These are phyloP conservation scores for Spathaspora sp. DNA, from an alignment of 1,139 yeast genomes.

Conservation along the genomic window DNA sequence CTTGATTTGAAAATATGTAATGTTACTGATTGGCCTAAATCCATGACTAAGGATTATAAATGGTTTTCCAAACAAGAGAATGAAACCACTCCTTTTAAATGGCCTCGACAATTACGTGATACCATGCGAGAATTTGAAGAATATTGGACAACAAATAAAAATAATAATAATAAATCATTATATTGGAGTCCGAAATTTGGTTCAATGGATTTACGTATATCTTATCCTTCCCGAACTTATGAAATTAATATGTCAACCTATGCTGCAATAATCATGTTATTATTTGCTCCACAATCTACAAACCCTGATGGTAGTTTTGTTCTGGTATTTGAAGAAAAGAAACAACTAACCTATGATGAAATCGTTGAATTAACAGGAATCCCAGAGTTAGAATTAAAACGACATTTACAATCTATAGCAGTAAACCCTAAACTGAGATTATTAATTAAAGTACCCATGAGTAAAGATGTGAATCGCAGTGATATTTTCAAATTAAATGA, in stretches of 20 bases:
- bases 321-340: slow-evolving; percentile 44
- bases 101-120: slow-evolving; percentile 41
- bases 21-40: slow-evolving; percentile 50
- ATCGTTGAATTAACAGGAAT: slow-evolving; percentile 68
- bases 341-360: slow-evolving; percentile 51
- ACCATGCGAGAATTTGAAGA: slow-evolving; percentile 43
- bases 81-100: slow-evolving; percentile 46
- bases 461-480: slow-evolving; percentile 61
- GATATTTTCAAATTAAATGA: slow-evolving; percentile 73
- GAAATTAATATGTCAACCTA: slow-evolving; percentile 80
- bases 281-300: slow-evolving; percentile 61
- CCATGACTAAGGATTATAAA: slow-evolving; percentile 59
- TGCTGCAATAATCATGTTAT: slow-evolving; percentile 73
- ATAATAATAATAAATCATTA: slow-evolving; percentile 72
- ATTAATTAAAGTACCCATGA: slow-evolving; percentile 69
- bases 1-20: slow-evolving; percentile 58
- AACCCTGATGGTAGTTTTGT: slow-evolving; percentile 38
- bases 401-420: slow-evolving; percentile 82
- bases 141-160: slow-evolving; percentile 48
- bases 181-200: slow-evolving; percentile 87
- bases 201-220: slow-evolving; percentile 70
- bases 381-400: slow-evolving; percentile 66
- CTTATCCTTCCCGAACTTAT: slow-evolving; percentile 67
- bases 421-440: slow-evolving; percentile 82
- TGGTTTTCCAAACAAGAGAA: slow-evolving; percentile 35